Evolutionary conservation across 768 basidiomycete species (phyloP), one percentile per base, ranked within the genome.

Genomic region (Lentinus tigrinus): DNA sequence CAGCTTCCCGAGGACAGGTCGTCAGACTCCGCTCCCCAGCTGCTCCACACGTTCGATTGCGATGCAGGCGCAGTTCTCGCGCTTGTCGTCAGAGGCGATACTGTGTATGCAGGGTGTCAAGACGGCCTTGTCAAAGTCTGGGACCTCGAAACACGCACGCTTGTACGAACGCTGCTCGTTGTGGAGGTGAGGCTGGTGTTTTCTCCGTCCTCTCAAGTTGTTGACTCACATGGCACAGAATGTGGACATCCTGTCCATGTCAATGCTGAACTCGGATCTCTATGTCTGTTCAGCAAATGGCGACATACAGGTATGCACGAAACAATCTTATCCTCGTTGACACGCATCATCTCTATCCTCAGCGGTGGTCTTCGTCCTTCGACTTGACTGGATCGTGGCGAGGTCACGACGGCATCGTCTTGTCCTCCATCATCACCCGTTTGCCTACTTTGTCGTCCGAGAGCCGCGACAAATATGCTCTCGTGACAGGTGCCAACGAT

Each of bases 51-150:
- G 3, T 92, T 91, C 60, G 78, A 82, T 27, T 91, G 88, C 65
- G 78, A 73, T 53, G 84, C 84, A 63, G 91, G 94, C 2, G 95
- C 93, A 0, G 85, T 97, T 6, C 77, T 95, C n/a, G 84, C 93
- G 0, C 78, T 98, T 26, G 84, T 85, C 2, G 82, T 83, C 0
- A 78, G 80, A 34, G 88, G 87, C 21, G 91, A 91, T 19, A 91
- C 92, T 1, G 78, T 98, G 21, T 97, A 89, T 66, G 96, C 93
- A 7, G 96, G 94, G 0, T 91, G 95, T 65, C 96, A 98, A 72
- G 94, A 93, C 61, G 96, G 96, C 3, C 87, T 90, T 64, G 91
- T 98, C 65, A 89, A 89, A 62, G 87, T 98, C 4, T 84, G 92
- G 74, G 95, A 98, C 70, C 73, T 97, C 8, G 94, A 95, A 69